These are phyloP conservation scores for Monosporascus sp. DNA, from an alignment of 2,329 filamentous ascomycete species.

Conservation along the genomic window DNA sequence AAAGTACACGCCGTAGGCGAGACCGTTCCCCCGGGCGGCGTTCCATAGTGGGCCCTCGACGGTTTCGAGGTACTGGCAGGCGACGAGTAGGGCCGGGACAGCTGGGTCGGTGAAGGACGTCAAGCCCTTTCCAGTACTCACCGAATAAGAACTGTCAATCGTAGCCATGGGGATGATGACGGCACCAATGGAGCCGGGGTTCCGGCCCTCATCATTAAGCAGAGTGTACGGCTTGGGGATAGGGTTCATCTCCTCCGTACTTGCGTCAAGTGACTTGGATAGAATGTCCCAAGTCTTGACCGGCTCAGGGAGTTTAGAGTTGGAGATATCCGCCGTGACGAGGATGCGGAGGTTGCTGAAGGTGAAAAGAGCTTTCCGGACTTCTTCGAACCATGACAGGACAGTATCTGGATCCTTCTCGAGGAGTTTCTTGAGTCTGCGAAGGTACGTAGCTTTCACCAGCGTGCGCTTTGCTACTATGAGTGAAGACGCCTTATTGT, in stretches of 20 bases:
- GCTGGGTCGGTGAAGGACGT: constrained; percentile 69
- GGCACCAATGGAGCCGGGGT: constrained; percentile 66
- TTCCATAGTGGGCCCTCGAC: constrained; percentile 94
- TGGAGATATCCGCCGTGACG: constrained; percentile 71
- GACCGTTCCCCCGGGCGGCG: constrained; percentile 83
- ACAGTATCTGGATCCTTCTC: constrained; percentile 70
- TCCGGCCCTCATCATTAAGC: constrained; percentile 69
- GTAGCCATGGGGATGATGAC: constrained; percentile 86
- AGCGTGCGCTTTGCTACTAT: constrained; percentile 74
- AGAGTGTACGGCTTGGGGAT: constrained; percentile 65
- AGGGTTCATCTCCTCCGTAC: constrained; percentile 52
- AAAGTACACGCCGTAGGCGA: constrained; percentile 86
- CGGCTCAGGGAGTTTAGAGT: constrained; percentile 61
- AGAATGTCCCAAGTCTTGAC: constrained; percentile 74
- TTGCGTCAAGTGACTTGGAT: constrained; percentile 43
- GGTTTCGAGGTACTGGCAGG: constrained; percentile 83
- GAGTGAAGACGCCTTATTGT: constrained; percentile 71
- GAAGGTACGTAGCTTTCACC: constrained; percentile 82
- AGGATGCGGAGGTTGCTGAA: constrained; percentile 82
- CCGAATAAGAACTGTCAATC: constrained; percentile 85
- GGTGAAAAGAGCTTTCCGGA: constrained; percentile 71
- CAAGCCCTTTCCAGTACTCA: constrained; percentile 69
- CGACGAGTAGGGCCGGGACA: constrained; percentile 80
- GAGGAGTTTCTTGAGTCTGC: constrained; percentile 75
- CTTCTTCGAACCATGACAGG: constrained; percentile 68